A percentile compares a stretch with the other conserved stretches of the same genome.
Conservation (phyloP, 2,329 filamentous ascomycete genomes). For the Albophoma yamanashiensis region DNA sequence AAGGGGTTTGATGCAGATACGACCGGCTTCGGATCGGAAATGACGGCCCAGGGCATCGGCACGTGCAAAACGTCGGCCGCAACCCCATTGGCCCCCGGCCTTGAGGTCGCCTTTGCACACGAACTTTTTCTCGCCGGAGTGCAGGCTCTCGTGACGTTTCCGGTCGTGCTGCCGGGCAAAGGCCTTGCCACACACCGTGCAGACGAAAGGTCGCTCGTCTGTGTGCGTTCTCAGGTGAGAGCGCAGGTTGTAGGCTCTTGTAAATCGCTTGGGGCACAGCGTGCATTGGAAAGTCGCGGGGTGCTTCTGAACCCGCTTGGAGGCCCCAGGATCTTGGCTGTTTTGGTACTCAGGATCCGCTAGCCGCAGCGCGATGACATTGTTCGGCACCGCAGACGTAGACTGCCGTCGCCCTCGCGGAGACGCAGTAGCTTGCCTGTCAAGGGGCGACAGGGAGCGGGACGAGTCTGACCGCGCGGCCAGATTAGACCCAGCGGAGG, state of each 20-base stretch:
- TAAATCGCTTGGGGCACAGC: conserved; percentile 91
- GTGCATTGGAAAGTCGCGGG: conserved; percentile 94
- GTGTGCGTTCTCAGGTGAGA: conserved; percentile 95
- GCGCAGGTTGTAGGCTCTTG: conserved; percentile 88
- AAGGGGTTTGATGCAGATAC: conserved; percentile 94
- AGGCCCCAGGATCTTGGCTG: conserved; percentile 45
- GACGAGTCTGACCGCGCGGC: conserved; percentile 35
- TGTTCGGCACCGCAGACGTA: conserved; percentile 51
- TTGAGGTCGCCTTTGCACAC: conserved; percentile 90
- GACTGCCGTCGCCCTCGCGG: conserved; percentile 41
- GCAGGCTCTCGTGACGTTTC: conserved; percentile 91
- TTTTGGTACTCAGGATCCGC: conserved; percentile 79
- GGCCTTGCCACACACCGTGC: conserved; percentile 91
- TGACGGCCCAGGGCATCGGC: conserved; percentile 90
- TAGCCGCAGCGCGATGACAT: conserved; percentile 72
- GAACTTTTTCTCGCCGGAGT: conserved; percentile 97
- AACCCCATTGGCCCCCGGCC: conserved; percentile 78
- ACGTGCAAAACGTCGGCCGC: conserved; percentile 83
- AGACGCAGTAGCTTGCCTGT: conserved; percentile 33
- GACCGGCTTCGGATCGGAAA: conserved; percentile 89
- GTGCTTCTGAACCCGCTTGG: conserved; percentile 91
- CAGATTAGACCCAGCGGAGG: conserved; percentile 36
- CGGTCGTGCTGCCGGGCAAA: conserved; percentile 96
- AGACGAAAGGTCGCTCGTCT: conserved; percentile 93
- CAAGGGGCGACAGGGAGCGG: conserved; percentile 48